Evolutionary conservation across 1,284 basidiomycete genomes (phyloP).

Genomic region (Leccinum variabile): DNA sequence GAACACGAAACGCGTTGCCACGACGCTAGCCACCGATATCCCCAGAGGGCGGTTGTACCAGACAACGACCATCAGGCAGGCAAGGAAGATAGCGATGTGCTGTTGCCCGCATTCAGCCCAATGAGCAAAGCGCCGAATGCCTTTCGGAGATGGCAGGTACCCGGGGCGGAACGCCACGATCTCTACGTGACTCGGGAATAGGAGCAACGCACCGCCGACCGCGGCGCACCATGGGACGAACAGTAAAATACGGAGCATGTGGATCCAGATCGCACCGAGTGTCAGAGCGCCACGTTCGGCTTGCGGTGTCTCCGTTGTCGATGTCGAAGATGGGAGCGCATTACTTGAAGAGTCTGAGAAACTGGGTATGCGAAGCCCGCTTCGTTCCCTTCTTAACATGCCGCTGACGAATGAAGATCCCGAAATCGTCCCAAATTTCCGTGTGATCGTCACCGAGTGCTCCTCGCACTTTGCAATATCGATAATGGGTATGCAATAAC

Average conservation of each 20-base stretch:
- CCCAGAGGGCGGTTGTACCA: constrained; percentile 34
- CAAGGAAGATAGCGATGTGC: constrained; percentile 44
- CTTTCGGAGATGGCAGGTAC: constrained; percentile 38
- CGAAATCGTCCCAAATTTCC: constrained; percentile 31
- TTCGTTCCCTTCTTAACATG: constrained; percentile 12
- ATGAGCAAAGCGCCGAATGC: constrained; percentile 44
- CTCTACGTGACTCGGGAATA: constrained; percentile 42
- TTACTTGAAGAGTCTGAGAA: constrained; percentile 7
- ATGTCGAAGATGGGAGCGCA: not conserved
- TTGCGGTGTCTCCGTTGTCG: not conserved
- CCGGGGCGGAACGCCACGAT: constrained; percentile 41
- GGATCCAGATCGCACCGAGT: not conserved
- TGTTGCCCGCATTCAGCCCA: constrained; percentile 45
- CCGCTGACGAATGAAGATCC: constrained; percentile 17
- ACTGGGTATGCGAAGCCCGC: constrained; percentile 15
- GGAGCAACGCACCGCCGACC: constrained; percentile 45
- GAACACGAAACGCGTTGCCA: constrained; percentile 36
- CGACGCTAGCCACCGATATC: constrained; percentile 28
- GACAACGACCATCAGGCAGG: constrained; percentile 28
- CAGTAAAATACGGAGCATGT: constrained; percentile 28
- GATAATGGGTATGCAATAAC: constrained; percentile 1
- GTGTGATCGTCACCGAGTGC: constrained; percentile 10
- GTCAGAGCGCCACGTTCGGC: not conserved
- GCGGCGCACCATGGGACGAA: constrained; percentile 51
- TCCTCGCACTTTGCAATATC: not conserved